These are phyloP conservation scores for Beta macrorhiza DNA, from an alignment of 179 eudicot genomes.

Conservation along the genomic window DNA sequence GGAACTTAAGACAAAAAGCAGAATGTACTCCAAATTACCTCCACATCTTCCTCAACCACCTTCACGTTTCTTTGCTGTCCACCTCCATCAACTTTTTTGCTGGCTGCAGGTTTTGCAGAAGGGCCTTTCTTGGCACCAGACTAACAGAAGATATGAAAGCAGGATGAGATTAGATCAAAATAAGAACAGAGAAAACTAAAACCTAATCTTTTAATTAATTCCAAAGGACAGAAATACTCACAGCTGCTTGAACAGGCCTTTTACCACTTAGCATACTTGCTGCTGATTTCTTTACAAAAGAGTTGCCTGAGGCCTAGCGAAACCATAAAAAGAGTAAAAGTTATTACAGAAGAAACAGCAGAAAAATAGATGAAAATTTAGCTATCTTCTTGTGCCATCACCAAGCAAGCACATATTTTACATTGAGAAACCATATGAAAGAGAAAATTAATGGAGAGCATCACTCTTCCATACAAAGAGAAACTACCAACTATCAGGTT, in stretches of 20 bases:
- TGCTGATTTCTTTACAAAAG: slow-evolving; percentile 72
- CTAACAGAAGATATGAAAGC: slow-evolving; percentile 34
- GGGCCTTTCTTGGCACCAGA: slow-evolving; percentile 69
- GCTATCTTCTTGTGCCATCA: not conserved
- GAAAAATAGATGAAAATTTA: not conserved
- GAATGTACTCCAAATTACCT: slow-evolving; percentile 45
- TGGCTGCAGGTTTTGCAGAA: slow-evolving; percentile 52
- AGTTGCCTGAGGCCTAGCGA: slow-evolving; percentile 59
- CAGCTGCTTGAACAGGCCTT: slow-evolving; percentile 78
- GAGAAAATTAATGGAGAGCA: not conserved
- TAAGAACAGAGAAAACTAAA: not conserved
- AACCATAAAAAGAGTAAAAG: not conserved
- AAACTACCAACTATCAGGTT: not conserved
- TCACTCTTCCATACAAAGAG: not conserved
- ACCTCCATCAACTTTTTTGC: slow-evolving; percentile 69
- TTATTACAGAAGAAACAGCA: not conserved
- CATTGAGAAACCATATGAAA: not conserved
- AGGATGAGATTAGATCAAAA: slow-evolving; percentile 2
- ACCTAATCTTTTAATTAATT: not conserved
- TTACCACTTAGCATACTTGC: slow-evolving; percentile 98
- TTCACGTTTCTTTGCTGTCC: slow-evolving; percentile 58
- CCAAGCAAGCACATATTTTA: not conserved
- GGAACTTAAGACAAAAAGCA: not conserved
- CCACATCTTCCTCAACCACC: slow-evolving; percentile 83
- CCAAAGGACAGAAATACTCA: slow-evolving; percentile 40